A percentile compares a stretch with the other conserved stretches of the same genome.
Conservation (phyloP, 495 filamentous ascomycete species). For the Neurospora africana region DNA sequence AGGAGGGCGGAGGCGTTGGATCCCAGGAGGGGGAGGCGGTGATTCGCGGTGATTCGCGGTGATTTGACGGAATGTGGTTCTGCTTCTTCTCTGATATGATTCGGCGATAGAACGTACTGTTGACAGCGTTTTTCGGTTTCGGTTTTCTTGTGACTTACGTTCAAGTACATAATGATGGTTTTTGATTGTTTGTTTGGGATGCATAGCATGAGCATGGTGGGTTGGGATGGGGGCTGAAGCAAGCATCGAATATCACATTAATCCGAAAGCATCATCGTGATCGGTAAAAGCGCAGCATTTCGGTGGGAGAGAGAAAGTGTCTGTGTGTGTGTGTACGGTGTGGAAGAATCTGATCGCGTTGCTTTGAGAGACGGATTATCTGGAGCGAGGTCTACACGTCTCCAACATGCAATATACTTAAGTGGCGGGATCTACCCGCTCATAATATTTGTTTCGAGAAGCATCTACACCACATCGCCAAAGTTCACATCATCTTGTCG, state of each 20-base stretch:
- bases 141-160: not conserved
- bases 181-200: not conserved
- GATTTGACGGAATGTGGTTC: not conserved
- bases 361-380: not conserved
- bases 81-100: not conserved
- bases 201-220: not conserved
- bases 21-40: slow-evolving; percentile 56
- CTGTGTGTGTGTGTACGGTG: too few species aligned
- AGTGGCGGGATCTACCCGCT: not conserved
- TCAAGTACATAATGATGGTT: not conserved
- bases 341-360: not conserved
- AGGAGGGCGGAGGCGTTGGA: slow-evolving; percentile 73
- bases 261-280: not conserved
- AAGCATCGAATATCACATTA: not conserved
- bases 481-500: too few species aligned
- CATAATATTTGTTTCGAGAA: not conserved
- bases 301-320: not conserved
- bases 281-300: not conserved
- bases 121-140: not conserved
- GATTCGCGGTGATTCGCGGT: too few species aligned
- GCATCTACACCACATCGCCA: not conserved
- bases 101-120: not conserved
- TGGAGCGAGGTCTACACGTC: not conserved
- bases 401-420: not conserved
- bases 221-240: not conserved